Evolutionary conservation across 306 rosid genomes (phyloP), one percentile per base, ranked within the genome.

Genomic region (Albizia julibrissin): DNA sequence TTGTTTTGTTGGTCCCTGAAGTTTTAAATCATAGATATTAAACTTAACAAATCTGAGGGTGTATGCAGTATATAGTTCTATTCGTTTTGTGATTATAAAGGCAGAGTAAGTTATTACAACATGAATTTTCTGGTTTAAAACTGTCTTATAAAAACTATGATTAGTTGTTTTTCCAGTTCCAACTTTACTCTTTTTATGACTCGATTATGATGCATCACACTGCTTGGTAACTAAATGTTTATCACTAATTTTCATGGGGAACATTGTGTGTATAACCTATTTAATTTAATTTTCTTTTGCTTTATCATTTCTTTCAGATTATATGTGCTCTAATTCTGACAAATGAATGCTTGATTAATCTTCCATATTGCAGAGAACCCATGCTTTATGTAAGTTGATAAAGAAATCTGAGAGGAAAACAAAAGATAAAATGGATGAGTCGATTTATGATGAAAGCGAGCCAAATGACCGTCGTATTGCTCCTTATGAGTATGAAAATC

Each of bases 321-420:
- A 21, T 71, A 33, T 81, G 66, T 75, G 69, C 67, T 12, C 37
- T 34, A 34, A 34, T 34, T 34, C 39, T 56, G 58, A 67, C 13
- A 46, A 46, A 46, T 12, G 52, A 10, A 54, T 43, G 14, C 44
- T 37, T 76, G 71, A 75, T 74, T 42, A 49, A 34, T 34, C 66
- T 49, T 85, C 44, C 74, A 71, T 79, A 74, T 46, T 83, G 80
- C 77, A 91, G 97, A 79, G 65, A 54, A 39, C 78, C 40, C 85
- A 81, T 72, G 93, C 90, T 70, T 6, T 94, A 42, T 81, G 90
- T 73, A 87, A 83, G 37, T 39, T 94, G 80, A 83, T 29, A 77
- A 61, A 74, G 61, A 88, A 90, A 33, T 14, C 64, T 4, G 88
- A 37, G 71, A 75, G 44, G 67, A 86, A 73, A 24, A 3, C 72